phyloP scores from a whole-genome alignment of 1,284 basidiomycete genomes.

The Singerocomus inundabilis region DNA sequence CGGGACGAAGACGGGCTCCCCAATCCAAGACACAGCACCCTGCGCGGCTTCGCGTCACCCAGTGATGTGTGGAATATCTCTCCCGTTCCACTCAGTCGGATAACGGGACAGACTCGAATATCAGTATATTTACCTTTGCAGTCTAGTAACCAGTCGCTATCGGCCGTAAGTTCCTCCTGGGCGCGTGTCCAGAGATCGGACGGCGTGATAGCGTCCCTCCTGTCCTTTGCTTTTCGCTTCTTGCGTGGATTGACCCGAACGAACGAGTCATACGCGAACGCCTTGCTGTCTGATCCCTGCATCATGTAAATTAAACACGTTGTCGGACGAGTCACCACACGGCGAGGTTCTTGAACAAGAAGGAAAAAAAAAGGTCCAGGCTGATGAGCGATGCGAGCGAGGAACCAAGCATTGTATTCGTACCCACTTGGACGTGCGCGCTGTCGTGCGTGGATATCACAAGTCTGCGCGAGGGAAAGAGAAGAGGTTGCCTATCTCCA shows the following conservation, averaged over 20 bases:
- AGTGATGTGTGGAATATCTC: slow-evolving; percentile 38
- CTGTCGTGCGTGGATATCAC: too few species aligned
- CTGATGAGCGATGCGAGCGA: not conserved
- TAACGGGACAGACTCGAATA: slow-evolving; percentile 13
- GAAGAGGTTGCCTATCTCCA: too few species aligned
- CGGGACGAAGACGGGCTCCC: slow-evolving; percentile 62
- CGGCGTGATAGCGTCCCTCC: slow-evolving; percentile 24
- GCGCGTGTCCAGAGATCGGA: slow-evolving; percentile 36
- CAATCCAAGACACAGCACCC: slow-evolving; percentile 62
- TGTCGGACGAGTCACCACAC: too few species aligned
- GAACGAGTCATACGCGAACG: slow-evolving; percentile 40
- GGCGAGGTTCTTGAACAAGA: too few species aligned
- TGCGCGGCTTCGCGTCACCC: slow-evolving; percentile 21
- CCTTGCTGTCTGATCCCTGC: slow-evolving; percentile 14
- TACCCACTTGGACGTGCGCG: too few species aligned
- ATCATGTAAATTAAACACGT: slow-evolving; percentile 16
- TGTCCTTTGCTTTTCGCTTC: slow-evolving; percentile 30
- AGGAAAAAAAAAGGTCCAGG: too few species aligned
- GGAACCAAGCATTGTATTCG: too few species aligned
- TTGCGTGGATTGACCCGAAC: slow-evolving; percentile 42
- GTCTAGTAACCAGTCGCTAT: slow-evolving; percentile 42
- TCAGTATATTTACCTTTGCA: slow-evolving; percentile 34
- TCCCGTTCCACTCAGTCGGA: too few species aligned
- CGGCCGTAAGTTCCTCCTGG: slow-evolving; percentile 38
- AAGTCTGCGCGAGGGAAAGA: too few species aligned